Evolutionary conservation across 345 rosid genomes (phyloP).

Genomic region (Kernera saxatilis): DNA sequence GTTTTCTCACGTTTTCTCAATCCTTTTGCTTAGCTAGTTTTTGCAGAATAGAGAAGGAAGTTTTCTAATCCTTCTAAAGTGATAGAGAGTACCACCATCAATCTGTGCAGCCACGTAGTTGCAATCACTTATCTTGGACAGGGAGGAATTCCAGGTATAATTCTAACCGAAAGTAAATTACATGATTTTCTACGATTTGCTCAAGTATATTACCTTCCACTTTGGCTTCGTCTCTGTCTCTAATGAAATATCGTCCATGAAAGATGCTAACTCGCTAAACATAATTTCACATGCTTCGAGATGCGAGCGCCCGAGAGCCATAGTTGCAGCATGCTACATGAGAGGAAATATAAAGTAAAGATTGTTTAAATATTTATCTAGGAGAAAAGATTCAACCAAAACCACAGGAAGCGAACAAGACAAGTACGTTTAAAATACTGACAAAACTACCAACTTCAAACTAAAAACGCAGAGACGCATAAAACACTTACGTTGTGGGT

Average conservation of each 20-base stretch:
- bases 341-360: not conserved
- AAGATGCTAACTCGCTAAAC: constrained; percentile 84
- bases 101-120: constrained; percentile 7
- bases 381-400: constrained; percentile 11
- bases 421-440: not conserved
- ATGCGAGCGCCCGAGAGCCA: constrained; percentile 98
- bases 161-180: not conserved
- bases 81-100: not conserved
- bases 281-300: constrained; percentile 95
- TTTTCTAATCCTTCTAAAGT: not conserved
- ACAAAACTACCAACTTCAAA: constrained; percentile 10
- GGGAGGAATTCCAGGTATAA: constrained; percentile 3
- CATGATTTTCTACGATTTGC: constrained; percentile 15
- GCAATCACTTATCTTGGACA: not conserved
- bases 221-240: constrained; percentile 93
- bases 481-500: constrained; percentile 62
- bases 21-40: constrained; percentile 2
- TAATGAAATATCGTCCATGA: constrained; percentile 85
- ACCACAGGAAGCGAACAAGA: not conserved
- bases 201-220: constrained; percentile 74
- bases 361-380: not conserved
- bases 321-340: constrained; percentile 85
- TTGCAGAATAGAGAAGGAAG: not conserved
- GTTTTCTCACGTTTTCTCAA: not conserved
- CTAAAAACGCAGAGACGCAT: not conserved